Conservation (phyloP, 1,284 basidiomycete genomes). For the Inonotus hispidus region DNA sequence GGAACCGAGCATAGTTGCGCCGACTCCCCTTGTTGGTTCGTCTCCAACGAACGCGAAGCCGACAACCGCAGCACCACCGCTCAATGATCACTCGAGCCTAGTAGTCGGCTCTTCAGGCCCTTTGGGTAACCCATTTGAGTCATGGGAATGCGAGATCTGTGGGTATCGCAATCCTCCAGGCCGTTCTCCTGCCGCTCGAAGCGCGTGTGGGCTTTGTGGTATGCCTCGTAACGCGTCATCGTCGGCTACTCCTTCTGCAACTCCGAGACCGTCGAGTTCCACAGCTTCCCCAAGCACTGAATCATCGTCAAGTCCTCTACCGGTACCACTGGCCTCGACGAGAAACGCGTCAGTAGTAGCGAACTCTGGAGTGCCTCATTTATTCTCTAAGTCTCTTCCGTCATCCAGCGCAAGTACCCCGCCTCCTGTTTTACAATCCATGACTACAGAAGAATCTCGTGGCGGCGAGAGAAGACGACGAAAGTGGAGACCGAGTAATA, state of each 20-base stretch:
- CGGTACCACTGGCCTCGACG: slow-evolving; percentile 1
- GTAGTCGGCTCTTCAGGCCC: neutral
- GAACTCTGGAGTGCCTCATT: neutral
- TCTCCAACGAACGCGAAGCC: neutral
- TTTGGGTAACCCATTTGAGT: slow-evolving; percentile 35
- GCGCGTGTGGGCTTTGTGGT: slow-evolving; percentile 69
- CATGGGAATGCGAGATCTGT: slow-evolving; percentile 86
- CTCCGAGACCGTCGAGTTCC: slow-evolving; percentile 22
- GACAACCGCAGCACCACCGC: neutral
- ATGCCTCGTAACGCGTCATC: slow-evolving; percentile 47
- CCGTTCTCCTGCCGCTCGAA: slow-evolving; percentile 52
- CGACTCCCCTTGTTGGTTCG: neutral
- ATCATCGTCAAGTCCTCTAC: neutral
- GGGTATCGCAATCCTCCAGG: slow-evolving; percentile 75
- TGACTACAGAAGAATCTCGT: neutral
- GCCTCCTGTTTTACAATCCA: slow-evolving; percentile 1
- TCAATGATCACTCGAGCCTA: neutral
- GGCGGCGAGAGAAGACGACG: slow-evolving; percentile 2
- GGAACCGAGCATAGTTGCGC: neutral
- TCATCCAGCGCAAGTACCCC: slow-evolving; percentile 13
- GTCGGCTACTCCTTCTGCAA: slow-evolving; percentile 22
- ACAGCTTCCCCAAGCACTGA: neutral
- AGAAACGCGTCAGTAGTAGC: neutral
- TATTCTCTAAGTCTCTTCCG: slow-evolving; percentile 13
- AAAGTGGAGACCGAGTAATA: slow-evolving; percentile 20